Base-by-base conservation (phyloP, 345 rosid genomes). In the Eucalyptus sideroxylon region DNA sequence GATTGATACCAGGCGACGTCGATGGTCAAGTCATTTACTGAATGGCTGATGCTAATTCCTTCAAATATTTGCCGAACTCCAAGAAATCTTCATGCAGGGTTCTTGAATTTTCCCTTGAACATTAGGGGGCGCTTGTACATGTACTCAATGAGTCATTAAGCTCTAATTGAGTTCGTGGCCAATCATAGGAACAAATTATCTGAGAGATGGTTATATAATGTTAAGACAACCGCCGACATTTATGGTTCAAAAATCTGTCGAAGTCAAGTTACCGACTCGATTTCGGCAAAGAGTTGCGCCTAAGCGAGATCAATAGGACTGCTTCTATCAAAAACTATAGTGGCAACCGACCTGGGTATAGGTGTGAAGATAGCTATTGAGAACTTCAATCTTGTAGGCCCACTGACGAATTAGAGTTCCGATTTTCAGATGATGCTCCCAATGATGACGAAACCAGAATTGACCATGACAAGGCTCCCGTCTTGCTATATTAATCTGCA, bases 61-160 rank as follows among this genome's bases (percentile, higher is more conserved):
- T 94, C 19, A 95, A 87, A 53, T 92, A 90, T 86, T 87, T 92
- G 42, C 94, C 92, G 30, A 87, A 90, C 88, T 89, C 94, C 15
- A 5, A 91, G 93, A 88, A 44, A 91, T 88, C 55, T 47, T 86
- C 47, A 47, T 89, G 90, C 94, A 91, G 16, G 91, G 65, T 55
- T 86, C 91, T 87, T 92, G 88, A 87, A 93, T 81, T 90, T 82
- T 53, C 87, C 56, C 27, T 47, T 69, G 60, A 40, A 93, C 23
- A 86, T 91, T 88, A 8, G 15, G 3, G 19, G 94, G 65, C 49
- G 55, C 59, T 94, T 94, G 92, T 77, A 90, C 12, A 14, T 16
- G 34, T 30, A 42, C 37, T 26, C 26, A 16, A 86, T 17, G 26
- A 34, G 16, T 42, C n/a, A 67, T 37, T 31, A 16, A 88, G 44